Evolutionary conservation across 2,329 filamentous ascomycete genomes (phyloP).

Genomic region (Clonostachys rosea): DNA sequence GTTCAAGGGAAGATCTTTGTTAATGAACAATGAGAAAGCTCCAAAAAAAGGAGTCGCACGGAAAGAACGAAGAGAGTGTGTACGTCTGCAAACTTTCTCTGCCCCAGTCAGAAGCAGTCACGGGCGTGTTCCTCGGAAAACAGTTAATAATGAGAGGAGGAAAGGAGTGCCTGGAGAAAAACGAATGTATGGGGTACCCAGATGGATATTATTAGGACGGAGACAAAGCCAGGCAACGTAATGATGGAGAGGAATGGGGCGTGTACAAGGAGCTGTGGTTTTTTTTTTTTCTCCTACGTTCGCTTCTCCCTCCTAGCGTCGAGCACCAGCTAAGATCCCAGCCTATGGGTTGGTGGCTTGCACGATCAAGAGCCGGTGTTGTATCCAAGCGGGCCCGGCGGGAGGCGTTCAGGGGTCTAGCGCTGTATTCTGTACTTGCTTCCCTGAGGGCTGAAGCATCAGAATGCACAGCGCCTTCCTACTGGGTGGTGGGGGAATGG

Average conservation of each 20-base stretch:
- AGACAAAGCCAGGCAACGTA: not conserved
- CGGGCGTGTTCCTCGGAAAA: not conserved
- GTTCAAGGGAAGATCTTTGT: constrained; percentile 1
- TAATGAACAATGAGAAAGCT: too few species aligned
- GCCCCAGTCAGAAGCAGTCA: too few species aligned
- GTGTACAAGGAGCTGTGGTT: not conserved
- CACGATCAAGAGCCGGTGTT: not conserved
- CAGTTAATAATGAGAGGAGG: not conserved
- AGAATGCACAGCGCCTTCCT: too few species aligned
- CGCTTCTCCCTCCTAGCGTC: too few species aligned
- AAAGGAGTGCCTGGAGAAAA: constrained; percentile 4
- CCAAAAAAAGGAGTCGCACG: constrained; percentile 9
- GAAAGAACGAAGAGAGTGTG: constrained; percentile 8
- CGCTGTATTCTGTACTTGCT: not conserved
- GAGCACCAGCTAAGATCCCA: not conserved
- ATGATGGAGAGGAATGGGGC: not conserved
- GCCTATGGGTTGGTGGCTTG: not conserved
- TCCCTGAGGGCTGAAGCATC: too few species aligned
- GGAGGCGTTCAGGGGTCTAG: constrained; percentile 2
- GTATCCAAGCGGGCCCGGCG: not conserved
- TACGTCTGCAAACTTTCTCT: too few species aligned
- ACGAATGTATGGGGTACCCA: too few species aligned
- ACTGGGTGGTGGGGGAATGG: too few species aligned
- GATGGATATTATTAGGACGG: too few species aligned
- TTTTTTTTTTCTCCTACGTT: not conserved